Percentiles rank a stretch among this genome's conserved stretches.
Evolutionary conservation across 768 basidiomycete species (phyloP).

Genomic region (Strobilomyces confusus): DNA sequence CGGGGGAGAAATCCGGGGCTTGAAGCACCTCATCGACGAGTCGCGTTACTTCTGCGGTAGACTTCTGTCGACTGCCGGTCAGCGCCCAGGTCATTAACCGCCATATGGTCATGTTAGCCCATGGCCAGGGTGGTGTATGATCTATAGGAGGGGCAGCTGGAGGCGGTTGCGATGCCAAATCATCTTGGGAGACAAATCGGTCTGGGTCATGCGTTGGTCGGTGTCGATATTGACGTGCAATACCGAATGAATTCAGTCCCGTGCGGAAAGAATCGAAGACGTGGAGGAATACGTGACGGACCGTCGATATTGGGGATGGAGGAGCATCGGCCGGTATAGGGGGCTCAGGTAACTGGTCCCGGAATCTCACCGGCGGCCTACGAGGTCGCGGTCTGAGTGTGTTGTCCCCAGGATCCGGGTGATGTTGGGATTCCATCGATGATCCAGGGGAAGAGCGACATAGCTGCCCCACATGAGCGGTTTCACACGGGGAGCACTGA

Average conservation of each 20-base stretch:
- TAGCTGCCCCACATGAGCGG: no score
- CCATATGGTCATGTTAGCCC: slow-evolving; percentile 12
- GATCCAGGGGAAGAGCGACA: no score
- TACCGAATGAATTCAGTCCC: not conserved
- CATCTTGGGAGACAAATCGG: not conserved
- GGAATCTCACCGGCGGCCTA: not conserved
- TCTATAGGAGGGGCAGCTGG: no score
- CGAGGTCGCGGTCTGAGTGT: not conserved
- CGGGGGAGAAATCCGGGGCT: slow-evolving; percentile 2
- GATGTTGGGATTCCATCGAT: no score
- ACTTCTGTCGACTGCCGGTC: slow-evolving; percentile 4
- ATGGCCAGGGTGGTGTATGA: slow-evolving; percentile 10
- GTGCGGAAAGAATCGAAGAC: not conserved
- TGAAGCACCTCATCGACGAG: not conserved
- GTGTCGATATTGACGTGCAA: not conserved
- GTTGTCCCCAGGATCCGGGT: not conserved
- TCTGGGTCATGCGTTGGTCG: slow-evolving; percentile 4
- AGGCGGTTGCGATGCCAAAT: not conserved
- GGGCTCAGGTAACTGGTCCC: not conserved
- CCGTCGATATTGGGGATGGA: not conserved
- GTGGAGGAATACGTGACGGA: not conserved
- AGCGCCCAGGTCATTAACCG: slow-evolving; percentile 8
- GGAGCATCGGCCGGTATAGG: not conserved
- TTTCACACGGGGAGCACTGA: no score
- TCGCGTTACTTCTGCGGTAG: not conserved